Percentiles rank a stretch among this genome's conserved stretches.
phyloP scores from a whole-genome alignment of 345 rosid species.

The Gossypium turneri region DNA sequence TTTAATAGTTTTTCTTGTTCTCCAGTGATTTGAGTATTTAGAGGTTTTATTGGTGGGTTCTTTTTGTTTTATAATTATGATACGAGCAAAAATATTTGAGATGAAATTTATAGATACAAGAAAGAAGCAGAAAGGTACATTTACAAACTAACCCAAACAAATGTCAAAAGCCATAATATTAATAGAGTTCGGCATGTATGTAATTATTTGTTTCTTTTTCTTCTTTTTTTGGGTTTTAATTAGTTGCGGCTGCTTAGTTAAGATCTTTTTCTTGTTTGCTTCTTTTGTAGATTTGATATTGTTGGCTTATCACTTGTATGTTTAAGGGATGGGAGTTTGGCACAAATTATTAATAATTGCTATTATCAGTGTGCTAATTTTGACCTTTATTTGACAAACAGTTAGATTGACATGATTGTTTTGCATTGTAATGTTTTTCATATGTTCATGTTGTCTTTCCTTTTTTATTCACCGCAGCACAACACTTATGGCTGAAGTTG shows the following conservation, averaged over 20 bases:
- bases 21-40: not conserved
- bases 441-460: not conserved
- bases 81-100: too few relatives aligned
- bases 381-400: not conserved
- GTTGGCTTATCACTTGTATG: not conserved
- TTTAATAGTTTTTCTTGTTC: not conserved
- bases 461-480: not conserved
- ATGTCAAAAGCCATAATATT: too few relatives aligned
- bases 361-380: not conserved
- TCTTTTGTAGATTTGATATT: not conserved
- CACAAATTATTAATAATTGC: not conserved
- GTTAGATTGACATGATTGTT: not conserved
- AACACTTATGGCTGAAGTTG: slow-evolving; percentile 25
- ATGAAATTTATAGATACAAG: too few relatives aligned
- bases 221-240: too few relatives aligned
- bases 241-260: not conserved
- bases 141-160: too few relatives aligned
- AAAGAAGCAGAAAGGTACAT: too few relatives aligned
- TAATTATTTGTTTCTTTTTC: too few relatives aligned
- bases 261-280: not conserved
- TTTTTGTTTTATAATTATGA: not conserved
- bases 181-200: too few relatives aligned
- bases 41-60: not conserved
- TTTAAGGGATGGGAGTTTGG: not conserved
- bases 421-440: not conserved